Evolutionary conservation across 192 early-diverging fungal species (phyloP).

Genomic region (Backusella morwellensis): DNA sequence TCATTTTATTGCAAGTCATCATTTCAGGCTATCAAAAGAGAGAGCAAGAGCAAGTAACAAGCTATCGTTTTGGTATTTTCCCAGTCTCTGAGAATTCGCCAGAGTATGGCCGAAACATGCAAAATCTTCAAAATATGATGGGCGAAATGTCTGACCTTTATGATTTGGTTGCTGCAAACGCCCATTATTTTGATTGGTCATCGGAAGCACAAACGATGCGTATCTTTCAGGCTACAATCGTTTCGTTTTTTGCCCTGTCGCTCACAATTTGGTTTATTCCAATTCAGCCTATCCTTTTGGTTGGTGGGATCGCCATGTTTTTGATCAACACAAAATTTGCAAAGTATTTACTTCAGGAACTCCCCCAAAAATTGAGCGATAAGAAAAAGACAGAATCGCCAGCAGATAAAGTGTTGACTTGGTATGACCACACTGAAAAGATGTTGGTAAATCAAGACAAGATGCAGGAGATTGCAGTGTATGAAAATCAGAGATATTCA

Average conservation of each 20-base stretch:
- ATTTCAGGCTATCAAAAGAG: constrained; percentile 17
- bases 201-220: constrained; percentile 42
- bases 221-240: constrained; percentile 40
- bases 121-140: constrained; percentile 81
- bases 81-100: constrained; percentile 38
- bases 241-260: constrained; percentile 34
- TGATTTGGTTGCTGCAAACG: constrained; percentile 38
- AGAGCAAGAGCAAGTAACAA: not conserved
- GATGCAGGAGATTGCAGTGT: constrained; percentile 22
- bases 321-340: constrained; percentile 59
- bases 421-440: constrained; percentile 16
- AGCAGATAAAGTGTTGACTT: not conserved
- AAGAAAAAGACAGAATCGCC: not conserved
- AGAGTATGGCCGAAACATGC: constrained; percentile 67
- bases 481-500: constrained; percentile 36
- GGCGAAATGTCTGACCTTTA: constrained; percentile 52
- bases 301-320: constrained; percentile 58
- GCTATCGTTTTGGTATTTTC: not conserved
- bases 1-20: constrained; percentile 15
- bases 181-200: constrained; percentile 53
- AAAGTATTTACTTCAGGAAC: constrained; percentile 29
- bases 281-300: constrained; percentile 45
- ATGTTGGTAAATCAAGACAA: not conserved
- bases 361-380: not conserved
- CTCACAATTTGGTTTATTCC: constrained; percentile 46